Evolutionary conservation across 169 alveolate genomes (phyloP).

Genomic region (Cryptosporidium baileyi): DNA sequence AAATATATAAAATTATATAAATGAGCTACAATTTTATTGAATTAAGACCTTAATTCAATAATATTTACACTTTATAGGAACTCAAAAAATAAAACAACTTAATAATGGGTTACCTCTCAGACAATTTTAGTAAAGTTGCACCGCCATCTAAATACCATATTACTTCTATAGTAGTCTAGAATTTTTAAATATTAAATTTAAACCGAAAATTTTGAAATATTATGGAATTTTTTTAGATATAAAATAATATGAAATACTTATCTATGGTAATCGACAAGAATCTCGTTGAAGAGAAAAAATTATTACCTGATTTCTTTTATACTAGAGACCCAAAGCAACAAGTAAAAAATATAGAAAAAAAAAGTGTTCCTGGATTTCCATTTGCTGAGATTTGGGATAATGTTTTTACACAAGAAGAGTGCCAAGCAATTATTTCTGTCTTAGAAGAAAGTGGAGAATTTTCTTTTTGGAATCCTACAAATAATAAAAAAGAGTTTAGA

Average conservation of each 20-base stretch:
- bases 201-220: not conserved
- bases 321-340: not conserved
- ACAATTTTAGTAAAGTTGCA: not conserved
- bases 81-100: too few species aligned
- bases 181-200: not conserved
- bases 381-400: conserved; percentile 39
- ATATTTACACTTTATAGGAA: too few species aligned
- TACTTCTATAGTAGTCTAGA: not conserved
- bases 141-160: conserved; percentile 60
- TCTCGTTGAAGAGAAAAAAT: conserved; percentile 11
- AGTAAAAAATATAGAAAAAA: not conserved
- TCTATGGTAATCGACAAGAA: conserved; percentile 55
- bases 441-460: conserved; percentile 35
- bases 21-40: too few species aligned
- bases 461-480: conserved; percentile 64
- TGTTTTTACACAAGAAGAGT: conserved; percentile 60
- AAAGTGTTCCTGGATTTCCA: conserved; percentile 13
- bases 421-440: not conserved
- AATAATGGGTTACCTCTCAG: conserved; percentile 8
- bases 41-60: too few species aligned
- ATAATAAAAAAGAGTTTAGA: conserved; percentile 10
- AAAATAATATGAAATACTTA: conserved; percentile 24
- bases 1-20: too few species aligned
- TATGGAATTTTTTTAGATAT: not conserved
- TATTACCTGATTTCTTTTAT: conserved; percentile 7